Evolutionary conservation across 2,329 filamentous ascomycete species (phyloP).

Genomic region (Fusarium lyarnte): DNA sequence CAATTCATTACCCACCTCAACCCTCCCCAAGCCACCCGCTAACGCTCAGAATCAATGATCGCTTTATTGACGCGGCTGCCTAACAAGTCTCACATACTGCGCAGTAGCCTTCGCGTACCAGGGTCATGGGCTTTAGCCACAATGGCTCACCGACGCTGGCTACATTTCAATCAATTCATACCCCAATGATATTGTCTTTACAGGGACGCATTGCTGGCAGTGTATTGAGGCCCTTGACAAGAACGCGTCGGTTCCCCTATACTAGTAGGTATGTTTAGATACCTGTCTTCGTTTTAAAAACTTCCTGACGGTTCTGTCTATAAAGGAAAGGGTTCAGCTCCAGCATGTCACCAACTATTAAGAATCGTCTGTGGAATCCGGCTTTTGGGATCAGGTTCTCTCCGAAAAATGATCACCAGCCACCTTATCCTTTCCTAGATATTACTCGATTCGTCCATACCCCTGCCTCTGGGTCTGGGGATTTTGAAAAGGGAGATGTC

Average conservation of each 20-base stretch:
- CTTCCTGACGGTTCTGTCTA: constrained; percentile 8
- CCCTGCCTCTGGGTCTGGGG: background rate
- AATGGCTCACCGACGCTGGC: constrained; percentile 38
- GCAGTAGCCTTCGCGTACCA: constrained; percentile 15
- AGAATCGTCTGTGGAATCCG: constrained; percentile 44
- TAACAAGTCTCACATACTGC: constrained; percentile 32
- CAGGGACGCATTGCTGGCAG: constrained; percentile 40
- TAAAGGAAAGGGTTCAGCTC: constrained; percentile 13
- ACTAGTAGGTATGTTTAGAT: constrained; percentile 32
- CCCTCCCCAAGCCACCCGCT: constrained; percentile 14
- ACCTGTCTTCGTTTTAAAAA: constrained; percentile 1
- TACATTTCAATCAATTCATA: constrained; percentile 18
- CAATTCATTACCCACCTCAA: background rate
- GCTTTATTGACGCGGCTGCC: constrained; percentile 46
- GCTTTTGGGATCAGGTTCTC: constrained; percentile 46
- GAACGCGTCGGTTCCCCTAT: constrained; percentile 19
- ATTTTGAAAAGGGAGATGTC: background rate
- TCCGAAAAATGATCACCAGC: constrained; percentile 23
- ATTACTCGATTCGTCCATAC: constrained; percentile 42
- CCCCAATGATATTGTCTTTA: constrained; percentile 34
- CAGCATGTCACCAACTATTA: constrained; percentile 33
- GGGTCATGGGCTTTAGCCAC: constrained; percentile 38
- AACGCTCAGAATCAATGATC: constrained; percentile 25
- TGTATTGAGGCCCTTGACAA: constrained; percentile 42
- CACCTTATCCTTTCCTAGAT: constrained; percentile 42